Base-by-base conservation (phyloP, 495 filamentous ascomycete genomes). In the Penicillium bovifimosum region DNA sequence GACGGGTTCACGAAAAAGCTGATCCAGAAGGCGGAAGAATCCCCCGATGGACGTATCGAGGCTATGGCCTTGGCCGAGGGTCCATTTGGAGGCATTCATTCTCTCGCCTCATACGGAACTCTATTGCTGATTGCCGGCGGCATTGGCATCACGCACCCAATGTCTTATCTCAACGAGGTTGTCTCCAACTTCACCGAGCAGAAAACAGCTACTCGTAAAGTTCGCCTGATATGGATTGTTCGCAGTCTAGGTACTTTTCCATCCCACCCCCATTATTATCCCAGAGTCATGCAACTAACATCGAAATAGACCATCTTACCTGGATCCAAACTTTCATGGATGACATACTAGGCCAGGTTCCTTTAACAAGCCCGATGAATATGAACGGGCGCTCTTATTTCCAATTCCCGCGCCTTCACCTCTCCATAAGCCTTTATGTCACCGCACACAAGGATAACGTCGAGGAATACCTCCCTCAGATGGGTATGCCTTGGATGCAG, bases 61-160 rank as follows among this genome's bases (percentile, higher is more conserved):
- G 76, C 74, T 8, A 68, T 65, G 55, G 78, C 78, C 31, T 60
- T 77, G 27, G 73, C 76, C 36, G 80, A 83, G 58, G 80, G 79
- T 0, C 80, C 80, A 6, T 83, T 81, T 53, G 80, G 78, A n/a
- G 77, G 78, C 6, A 68, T 79, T 38, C 69, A 81, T 41, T 67
- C 67, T 3, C 69, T 82, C 18, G 53, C 65, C 20, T 78, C 75
- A 0, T 83, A 81, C 56, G 79, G 80, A 27, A 80, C 76, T 8
- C 68, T 80, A 17, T 47, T 83, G 0, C 60, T 83, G 42, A 73
- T 83, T 57, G 80, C 79, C 9, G 79, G 77, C 1, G 80, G 80
- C 31, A 79, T 83, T 51, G 80, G 80, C 11, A 82, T 83, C 54
- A 83, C 80, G 7, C 79, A 83, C 58, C 74, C 78, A 40, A 74